phyloP scores from a whole-genome alignment of 73 alveolate species.

The Paramecium caudatum region DNA sequence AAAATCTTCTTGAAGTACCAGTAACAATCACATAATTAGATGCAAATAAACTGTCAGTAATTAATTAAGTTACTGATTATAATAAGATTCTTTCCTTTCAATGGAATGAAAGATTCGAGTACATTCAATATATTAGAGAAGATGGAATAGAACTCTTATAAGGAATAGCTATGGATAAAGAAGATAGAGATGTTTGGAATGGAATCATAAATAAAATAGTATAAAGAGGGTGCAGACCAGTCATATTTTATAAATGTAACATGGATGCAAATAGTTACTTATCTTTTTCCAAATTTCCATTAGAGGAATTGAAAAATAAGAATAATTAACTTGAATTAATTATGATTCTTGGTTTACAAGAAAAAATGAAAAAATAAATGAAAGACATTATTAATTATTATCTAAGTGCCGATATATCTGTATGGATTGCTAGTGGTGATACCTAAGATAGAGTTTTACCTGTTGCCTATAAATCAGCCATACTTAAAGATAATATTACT shows the following conservation, averaged over 20 bases:
- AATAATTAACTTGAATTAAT: background rate
- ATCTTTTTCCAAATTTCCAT: background rate
- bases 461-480: slow-evolving; percentile 13
- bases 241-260: background rate
- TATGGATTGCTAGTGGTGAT: slow-evolving; percentile 68
- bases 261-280: background rate
- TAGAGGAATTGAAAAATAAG: slow-evolving; percentile 11
- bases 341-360: slow-evolving; percentile 19
- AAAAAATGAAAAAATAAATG: slow-evolving; percentile 12
- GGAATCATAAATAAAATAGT: slow-evolving; percentile 9
- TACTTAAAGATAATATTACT: background rate
- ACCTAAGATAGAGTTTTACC: slow-evolving; percentile 33
- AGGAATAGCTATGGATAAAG: background rate
- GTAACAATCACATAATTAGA: slow-evolving; percentile 15
- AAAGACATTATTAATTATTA: background rate
- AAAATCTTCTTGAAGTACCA: slow-evolving; percentile 36
- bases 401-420: background rate
- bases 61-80: background rate
- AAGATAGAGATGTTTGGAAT: slow-evolving; percentile 57
- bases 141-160: slow-evolving; percentile 34
- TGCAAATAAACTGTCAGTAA: background rate
- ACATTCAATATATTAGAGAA: slow-evolving; percentile 49
- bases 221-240: slow-evolving; percentile 54
- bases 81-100: background rate
- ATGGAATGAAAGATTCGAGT: background rate